phyloP scores from a whole-genome alignment of 768 basidiomycete genomes.

The Boletus tylopilopsis region DNA sequence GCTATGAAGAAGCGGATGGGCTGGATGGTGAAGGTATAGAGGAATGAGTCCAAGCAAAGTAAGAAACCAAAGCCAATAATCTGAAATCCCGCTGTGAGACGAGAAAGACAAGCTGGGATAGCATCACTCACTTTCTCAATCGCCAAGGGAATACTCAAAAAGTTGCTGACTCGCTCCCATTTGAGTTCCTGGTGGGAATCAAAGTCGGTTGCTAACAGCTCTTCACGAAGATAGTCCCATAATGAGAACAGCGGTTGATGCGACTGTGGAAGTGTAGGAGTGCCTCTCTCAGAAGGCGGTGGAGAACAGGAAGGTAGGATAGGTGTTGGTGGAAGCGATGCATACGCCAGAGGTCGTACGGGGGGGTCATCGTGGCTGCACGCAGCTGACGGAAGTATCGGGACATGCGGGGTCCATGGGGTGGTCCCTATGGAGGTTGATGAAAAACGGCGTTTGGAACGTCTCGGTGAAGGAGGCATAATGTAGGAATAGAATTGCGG shows the following conservation, averaged over 20 bases:
- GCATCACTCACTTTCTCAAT: slow-evolving; percentile 77
- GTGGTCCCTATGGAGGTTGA: slow-evolving; percentile 23
- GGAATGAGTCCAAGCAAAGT: slow-evolving; percentile 93
- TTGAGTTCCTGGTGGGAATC: slow-evolving; percentile 92
- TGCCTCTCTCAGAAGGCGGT: slow-evolving; percentile 13
- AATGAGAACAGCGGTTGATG: slow-evolving; percentile 64
- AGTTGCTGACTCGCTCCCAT: slow-evolving; percentile 96
- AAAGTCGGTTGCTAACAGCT: slow-evolving; percentile 87
- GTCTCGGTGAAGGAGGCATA: slow-evolving; percentile 34
- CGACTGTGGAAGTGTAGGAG: slow-evolving; percentile 15
- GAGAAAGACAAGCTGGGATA: not conserved
- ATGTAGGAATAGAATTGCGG: not conserved
- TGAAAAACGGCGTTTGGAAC: slow-evolving; percentile 32
- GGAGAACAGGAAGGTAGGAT: slow-evolving; percentile 46
- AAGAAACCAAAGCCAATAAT: slow-evolving; percentile 90
- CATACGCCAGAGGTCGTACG: slow-evolving; percentile 50
- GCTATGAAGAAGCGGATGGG: slow-evolving; percentile 84
- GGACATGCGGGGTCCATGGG: slow-evolving; percentile 21
- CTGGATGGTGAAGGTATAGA: slow-evolving; percentile 96
- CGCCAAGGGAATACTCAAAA: slow-evolving; percentile 86
- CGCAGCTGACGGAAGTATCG: slow-evolving; percentile 8
- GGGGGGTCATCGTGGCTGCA: slow-evolving; percentile 15
- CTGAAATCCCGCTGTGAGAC: slow-evolving; percentile 36
- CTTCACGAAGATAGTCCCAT: slow-evolving; percentile 91
- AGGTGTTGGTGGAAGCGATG: slow-evolving; percentile 73